Evolutionary conservation across 345 rosid genomes (phyloP).

Genomic region (Eucalyptus polyanthemos): DNA sequence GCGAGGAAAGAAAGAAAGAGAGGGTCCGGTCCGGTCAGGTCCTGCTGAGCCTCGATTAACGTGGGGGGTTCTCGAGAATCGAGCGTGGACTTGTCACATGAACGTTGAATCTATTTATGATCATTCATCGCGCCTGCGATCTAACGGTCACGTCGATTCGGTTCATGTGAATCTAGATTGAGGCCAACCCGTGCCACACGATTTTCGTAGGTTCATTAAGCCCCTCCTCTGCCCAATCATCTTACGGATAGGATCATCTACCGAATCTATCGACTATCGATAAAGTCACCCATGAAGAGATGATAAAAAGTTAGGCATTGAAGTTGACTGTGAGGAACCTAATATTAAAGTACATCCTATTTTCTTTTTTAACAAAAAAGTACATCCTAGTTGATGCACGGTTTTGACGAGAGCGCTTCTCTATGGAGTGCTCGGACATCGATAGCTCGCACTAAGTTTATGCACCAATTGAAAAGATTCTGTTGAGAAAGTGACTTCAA

Average conservation of each 20-base stretch:
- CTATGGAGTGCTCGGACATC: neutral
- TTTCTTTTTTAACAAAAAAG: too few relatives aligned
- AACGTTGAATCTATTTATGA: neutral
- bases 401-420: neutral
- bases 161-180: neutral
- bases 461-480: neutral
- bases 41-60: neutral
- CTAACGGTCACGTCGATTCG: neutral
- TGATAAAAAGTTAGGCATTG: neutral
- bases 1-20: neutral
- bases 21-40: neutral
- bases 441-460: too few relatives aligned
- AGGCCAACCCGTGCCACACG: neutral
- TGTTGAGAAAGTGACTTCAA: too few relatives aligned
- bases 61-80: neutral
- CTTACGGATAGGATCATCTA: neutral
- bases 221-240: neutral
- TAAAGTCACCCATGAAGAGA: neutral
- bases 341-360: neutral
- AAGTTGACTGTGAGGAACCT: neutral
- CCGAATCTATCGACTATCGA: neutral
- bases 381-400: neutral
- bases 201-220: neutral
- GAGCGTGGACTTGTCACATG: neutral
- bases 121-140: neutral